A percentile compares a stretch with the other conserved stretches of the same genome.
Conservation (phyloP, 441 rosid species). For the Populus tomentosa region DNA sequence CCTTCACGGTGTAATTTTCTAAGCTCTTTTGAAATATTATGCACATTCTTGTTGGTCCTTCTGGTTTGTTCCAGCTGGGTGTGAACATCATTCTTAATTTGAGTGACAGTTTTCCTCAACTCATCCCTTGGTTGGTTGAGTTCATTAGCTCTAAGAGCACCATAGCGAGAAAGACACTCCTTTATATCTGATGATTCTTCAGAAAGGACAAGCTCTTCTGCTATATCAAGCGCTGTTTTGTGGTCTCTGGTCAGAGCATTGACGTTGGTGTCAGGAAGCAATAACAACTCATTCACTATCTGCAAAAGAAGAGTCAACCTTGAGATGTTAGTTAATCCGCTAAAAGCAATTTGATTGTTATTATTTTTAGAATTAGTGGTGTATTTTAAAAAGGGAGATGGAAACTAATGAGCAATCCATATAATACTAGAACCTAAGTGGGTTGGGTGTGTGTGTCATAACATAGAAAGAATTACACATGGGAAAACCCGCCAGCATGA, state of each 20-base stretch:
- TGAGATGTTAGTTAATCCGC: neutral
- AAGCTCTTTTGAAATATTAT: slow-evolving; percentile 91
- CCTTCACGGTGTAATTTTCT: slow-evolving; percentile 97
- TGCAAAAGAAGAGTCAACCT: slow-evolving; percentile 32
- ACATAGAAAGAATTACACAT: neutral
- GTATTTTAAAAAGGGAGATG: neutral
- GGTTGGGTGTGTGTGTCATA: neutral
- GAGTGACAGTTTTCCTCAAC: slow-evolving; percentile 85
- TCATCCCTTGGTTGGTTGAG: slow-evolving; percentile 96
- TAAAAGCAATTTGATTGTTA: neutral
- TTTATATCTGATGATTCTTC: slow-evolving; percentile 77
- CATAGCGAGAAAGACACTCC: slow-evolving; percentile 56
- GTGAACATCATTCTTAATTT: slow-evolving; percentile 93
- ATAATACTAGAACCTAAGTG: neutral
- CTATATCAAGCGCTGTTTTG: slow-evolving; percentile 93
- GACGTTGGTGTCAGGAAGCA: slow-evolving; percentile 78
- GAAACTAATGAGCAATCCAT: neutral
- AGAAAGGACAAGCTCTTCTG: slow-evolving; percentile 81
- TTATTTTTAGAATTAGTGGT: neutral
- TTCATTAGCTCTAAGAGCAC: slow-evolving; percentile 87
- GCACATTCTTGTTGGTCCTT: slow-evolving; percentile 89
- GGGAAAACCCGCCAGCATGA: neutral
- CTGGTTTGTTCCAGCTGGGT: slow-evolving; percentile 90
- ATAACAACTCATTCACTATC: slow-evolving; percentile 74
- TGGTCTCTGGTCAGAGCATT: slow-evolving; percentile 88